Conservation (phyloP, 2,329 filamentous ascomycete species). For the Calonectria pauciramosa region DNA sequence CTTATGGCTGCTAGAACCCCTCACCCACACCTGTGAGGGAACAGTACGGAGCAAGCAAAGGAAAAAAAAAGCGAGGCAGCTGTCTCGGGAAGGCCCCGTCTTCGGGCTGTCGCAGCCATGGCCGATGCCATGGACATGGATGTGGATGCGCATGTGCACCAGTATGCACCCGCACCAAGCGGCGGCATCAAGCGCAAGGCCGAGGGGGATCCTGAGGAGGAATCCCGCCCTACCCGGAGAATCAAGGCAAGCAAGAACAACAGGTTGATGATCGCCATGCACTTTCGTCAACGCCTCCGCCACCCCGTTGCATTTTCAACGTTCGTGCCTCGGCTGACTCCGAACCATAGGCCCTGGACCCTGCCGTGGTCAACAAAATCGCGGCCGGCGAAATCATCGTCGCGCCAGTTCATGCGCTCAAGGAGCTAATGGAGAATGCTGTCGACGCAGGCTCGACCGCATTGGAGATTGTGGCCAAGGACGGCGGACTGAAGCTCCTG, state of each 20-base stretch:
- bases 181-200: constrained; percentile 66
- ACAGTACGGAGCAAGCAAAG: background rate
- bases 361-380: constrained; percentile 98
- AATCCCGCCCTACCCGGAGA: constrained; percentile 59
- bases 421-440: constrained; percentile 96
- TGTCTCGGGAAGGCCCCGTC: background rate
- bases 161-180: constrained; percentile 20
- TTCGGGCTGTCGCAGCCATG: constrained; percentile 39
- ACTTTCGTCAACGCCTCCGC: constrained; percentile 7
- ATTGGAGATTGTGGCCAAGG: constrained; percentile 92
- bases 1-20: constrained; percentile 1
- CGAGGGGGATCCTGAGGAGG: constrained; percentile 52
- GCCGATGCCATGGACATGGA: constrained; percentile 59
- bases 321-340: constrained; percentile 22
- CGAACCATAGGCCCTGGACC: constrained; percentile 79
- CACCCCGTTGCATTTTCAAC: constrained; percentile 21
- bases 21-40: constrained; percentile 1
- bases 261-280: background rate
- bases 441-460: constrained; percentile 97
- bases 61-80: constrained; percentile 18
- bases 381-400: constrained; percentile 98
- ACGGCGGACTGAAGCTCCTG: constrained; percentile 92
- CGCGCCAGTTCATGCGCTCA: constrained; percentile 93
- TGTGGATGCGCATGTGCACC: constrained; percentile 21
- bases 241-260: constrained; percentile 59